Percentiles rank a stretch among this genome's conserved stretches.
Conservation (phyloP, 2,329 filamentous ascomycete genomes). For the Diplodia sapinea region DNA sequence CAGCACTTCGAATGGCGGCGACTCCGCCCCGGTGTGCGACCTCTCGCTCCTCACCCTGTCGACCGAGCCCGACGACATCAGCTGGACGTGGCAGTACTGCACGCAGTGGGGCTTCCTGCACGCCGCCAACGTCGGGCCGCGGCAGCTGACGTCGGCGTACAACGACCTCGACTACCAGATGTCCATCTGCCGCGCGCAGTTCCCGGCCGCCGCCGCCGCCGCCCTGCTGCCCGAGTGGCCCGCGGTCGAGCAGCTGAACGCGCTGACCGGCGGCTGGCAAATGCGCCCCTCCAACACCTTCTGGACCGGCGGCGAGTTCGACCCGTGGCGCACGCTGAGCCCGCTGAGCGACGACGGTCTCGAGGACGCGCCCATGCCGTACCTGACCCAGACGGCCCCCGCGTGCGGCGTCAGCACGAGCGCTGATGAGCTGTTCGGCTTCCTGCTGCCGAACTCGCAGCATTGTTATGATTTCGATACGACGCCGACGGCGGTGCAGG, state of each 20-base stretch:
- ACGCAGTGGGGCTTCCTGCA: constrained; percentile 60
- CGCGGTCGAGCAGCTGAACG: constrained; percentile 48
- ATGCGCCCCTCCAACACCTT: constrained; percentile 60
- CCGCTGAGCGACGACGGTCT: constrained; percentile 49
- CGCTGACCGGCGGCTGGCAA: constrained; percentile 56
- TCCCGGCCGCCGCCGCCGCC: constrained; percentile 50
- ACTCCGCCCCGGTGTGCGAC: constrained; percentile 36
- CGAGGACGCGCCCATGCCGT: constrained; percentile 49
- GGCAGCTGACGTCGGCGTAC: constrained; percentile 55
- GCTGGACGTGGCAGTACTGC: constrained; percentile 61
- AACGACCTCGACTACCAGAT: constrained; percentile 54
- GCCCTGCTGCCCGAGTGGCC: constrained; percentile 50
- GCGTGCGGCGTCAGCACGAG: constrained; percentile 49
- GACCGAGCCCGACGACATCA: constrained; percentile 38
- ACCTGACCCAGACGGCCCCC: constrained; percentile 50
- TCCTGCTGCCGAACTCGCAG: constrained; percentile 51
- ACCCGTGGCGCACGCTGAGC: constrained; percentile 59
- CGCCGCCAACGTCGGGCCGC: constrained; percentile 55
- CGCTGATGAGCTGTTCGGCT: constrained; percentile 54
- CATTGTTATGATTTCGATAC: constrained; percentile 57
- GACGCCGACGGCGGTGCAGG: constrained; percentile 39
- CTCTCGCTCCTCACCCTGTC: not conserved
- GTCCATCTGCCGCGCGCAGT: constrained; percentile 56
- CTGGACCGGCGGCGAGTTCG: constrained; percentile 58
- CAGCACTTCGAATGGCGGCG: not conserved